phyloP scores from a whole-genome alignment of 306 rosid genomes.

The Citrullus amarus region DNA sequence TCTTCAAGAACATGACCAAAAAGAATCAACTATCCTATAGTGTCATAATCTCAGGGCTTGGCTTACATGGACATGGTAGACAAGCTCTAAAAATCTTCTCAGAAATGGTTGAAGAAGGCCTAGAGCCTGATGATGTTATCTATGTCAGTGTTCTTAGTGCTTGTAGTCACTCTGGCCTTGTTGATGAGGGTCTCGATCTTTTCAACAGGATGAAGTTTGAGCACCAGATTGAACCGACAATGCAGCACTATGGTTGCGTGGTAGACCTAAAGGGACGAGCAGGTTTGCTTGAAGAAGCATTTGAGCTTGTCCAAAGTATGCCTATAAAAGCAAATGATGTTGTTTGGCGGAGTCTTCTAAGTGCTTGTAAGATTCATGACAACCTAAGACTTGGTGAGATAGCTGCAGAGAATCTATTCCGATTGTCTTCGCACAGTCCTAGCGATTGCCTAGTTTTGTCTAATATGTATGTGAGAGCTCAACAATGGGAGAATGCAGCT shows the following conservation, averaged over 20 bases:
- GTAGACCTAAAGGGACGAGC: conserved; percentile 75
- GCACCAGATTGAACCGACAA: conserved; percentile 49
- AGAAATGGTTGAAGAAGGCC: conserved; percentile 53
- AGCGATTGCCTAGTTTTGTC: conserved; percentile 62
- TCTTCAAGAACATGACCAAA: conserved; percentile 44
- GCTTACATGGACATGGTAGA: conserved; percentile 60
- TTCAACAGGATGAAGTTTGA: conserved; percentile 47
- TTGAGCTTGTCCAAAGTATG: conserved; percentile 46
- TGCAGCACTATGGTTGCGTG: conserved; percentile 71
- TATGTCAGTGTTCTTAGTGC: conserved; percentile 60
- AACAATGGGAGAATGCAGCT: conserved; percentile 54
- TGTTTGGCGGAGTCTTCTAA: conserved; percentile 73
- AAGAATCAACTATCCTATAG: conserved; percentile 56
- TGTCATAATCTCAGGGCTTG: conserved; percentile 72
- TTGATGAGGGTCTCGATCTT: conserved; percentile 41
- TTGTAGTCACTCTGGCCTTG: conserved; percentile 69
- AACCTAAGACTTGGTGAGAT: conserved; percentile 51
- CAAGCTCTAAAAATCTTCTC: conserved; percentile 56
- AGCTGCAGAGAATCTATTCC: conserved; percentile 40
- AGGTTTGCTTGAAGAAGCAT: conserved; percentile 59
- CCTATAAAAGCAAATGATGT: conserved; percentile 44
- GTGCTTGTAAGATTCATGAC: conserved; percentile 58
- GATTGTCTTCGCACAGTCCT: conserved; percentile 31
- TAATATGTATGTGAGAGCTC: conserved; percentile 54
- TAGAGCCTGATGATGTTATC: conserved; percentile 49